Evolutionary conservation across 2,329 filamentous ascomycete species (phyloP), one percentile per base, ranked within the genome.

Genomic region (Fusarium nygamai): DNA sequence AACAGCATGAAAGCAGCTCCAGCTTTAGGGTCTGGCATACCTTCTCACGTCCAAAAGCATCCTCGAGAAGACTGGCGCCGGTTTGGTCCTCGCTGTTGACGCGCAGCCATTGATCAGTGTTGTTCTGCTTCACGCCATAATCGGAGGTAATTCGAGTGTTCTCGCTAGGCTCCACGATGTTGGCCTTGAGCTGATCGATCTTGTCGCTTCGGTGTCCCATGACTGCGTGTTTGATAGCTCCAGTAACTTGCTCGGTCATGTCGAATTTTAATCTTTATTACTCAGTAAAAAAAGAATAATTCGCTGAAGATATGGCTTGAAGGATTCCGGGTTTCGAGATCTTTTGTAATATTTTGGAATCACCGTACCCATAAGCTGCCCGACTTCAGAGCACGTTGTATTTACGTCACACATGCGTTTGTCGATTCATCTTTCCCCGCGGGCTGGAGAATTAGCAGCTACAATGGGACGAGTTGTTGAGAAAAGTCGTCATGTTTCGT

Each of bases 61-160:
- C 94, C 78, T 96, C 93, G 6, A 96, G 81, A 0, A 95, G 84
- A 77, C 82, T 81, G 1, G 94, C 92, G 0, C 94, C 94, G 5
- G 87, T 90, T 63, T 90, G 85, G 53, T 93, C 87, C 7, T 90
- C 86, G 41, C 84, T 90, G 33, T 85, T 88, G 10, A 92, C 87
- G 60, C 89, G 90, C 61, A 97, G 85, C 94, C 93, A 96, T 80
- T 95, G 88, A 78, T 97, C 94, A 2, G 92, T 92, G 77, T 92
- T 92, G 47, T 85, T 84, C 78, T 94, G 88, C 82, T 92, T 94
- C 34, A 92, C 90, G 29, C 94, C 94, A 83, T 88, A 94, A 78
- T 97, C 94, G 56, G 92, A 92, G 0, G 94, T 96, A 74, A 95
- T 89, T 44, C 88, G 86, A 38, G 87, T 85, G 43, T 89, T 86